Base-by-base conservation (phyloP, 805 yeast species). In the Metahyphopichia silvanorum region DNA sequence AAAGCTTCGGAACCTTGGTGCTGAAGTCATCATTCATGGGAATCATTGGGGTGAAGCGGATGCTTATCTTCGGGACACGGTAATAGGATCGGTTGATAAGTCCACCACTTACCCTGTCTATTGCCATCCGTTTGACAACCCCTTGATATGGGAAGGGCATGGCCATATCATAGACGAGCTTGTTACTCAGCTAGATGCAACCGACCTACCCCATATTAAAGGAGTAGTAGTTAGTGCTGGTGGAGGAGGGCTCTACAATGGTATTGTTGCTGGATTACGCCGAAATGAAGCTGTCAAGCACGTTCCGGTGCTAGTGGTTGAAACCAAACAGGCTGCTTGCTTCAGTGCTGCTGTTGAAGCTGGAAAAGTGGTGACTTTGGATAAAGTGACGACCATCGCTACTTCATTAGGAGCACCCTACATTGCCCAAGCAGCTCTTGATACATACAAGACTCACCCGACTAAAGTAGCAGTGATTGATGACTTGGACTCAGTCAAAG, bases 41-140 rank as follows among this genome's bases (percentile, higher is more conserved):
- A 32, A 41, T 2, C 59, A 55, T 32, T 55, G 61, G 60, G 60
- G 60, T 7, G 60, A 56, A 35, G 62, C 65, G 4, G 65, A 59
- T 35, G 31, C 33, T 5, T 43, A 49, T 33, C 38, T 59, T 27
- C 35, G 41, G 5, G 34, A 41, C 2, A 35, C 12, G 0, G 11
- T 55, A 3, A 53, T 57, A 3, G 34, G 24, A 11, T 25, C 21
- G 2, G 18, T 47, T 7, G 51, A 38, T 17, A 32, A 29, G 1
- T 14, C 36, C 4, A 23, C 15, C n/a, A 31, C 38, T 3, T 33
- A 40, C 21, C 47, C 61, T 2, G 43, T 57, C 1, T 59, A 59
- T 35, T 51, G 58, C 31, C 65, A 57, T 37, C 65, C 65, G 1
- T 59, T 59, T 30, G 63, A 59, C 35, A 34, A 57, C 37, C 50